Conservation (phyloP, 768 basidiomycete genomes). For the Boletus edulis region DNA sequence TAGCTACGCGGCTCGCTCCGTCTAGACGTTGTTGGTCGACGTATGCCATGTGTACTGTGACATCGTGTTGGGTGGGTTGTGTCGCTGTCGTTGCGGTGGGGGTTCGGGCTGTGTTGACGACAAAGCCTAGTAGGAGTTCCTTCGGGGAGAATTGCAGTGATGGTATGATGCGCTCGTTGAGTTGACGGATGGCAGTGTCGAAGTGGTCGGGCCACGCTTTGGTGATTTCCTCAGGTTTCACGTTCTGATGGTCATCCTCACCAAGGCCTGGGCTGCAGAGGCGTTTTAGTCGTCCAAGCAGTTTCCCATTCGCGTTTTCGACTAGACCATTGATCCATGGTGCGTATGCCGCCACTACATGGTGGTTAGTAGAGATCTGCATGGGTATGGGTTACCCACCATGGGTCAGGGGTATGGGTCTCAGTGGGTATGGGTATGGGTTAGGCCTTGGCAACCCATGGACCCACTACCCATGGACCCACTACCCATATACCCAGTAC, state of each 20-base stretch:
- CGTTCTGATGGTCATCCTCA: constrained; percentile 11
- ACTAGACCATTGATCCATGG: constrained; percentile 42
- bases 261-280: constrained; percentile 35
- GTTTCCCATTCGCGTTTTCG: constrained; percentile 32
- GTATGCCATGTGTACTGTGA: not conserved
- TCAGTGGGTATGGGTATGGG: too few relatives aligned
- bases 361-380: constrained; percentile 17
- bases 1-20: not conserved
- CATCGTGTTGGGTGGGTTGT: not conserved
- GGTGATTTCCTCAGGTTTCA: not conserved
- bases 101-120: not conserved
- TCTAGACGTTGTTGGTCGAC: not conserved
- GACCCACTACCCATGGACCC: too few relatives aligned
- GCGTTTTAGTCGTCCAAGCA: constrained; percentile 26
- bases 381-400: too few relatives aligned
- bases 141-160: not conserved
- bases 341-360: constrained; percentile 32
- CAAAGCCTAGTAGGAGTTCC: not conserved
- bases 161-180: not conserved
- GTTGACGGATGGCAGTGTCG: not conserved
- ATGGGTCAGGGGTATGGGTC: too few relatives aligned
- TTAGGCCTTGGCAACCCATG: too few relatives aligned
- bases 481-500: too few relatives aligned
- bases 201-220: not conserved
- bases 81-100: not conserved